Conservation (phyloP, 192 early-diverging fungal species). For the Diversispora eburnea region DNA sequence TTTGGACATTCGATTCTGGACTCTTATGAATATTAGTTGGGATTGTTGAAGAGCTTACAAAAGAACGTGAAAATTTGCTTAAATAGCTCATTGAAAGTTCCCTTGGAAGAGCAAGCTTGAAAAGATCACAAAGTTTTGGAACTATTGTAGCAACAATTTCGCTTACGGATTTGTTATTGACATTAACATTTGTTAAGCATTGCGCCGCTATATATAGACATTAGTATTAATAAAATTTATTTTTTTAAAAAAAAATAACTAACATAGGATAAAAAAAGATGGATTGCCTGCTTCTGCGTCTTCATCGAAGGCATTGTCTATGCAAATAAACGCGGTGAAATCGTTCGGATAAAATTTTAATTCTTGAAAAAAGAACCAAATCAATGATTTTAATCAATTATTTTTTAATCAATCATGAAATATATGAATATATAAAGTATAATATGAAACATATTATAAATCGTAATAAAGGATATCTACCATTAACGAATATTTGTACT, state of each 20-base stretch:
- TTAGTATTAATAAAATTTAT: neutral
- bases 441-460: neutral
- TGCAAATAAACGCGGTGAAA: slow-evolving; percentile 30
- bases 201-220: slow-evolving; percentile 3
- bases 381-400: neutral
- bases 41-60: neutral
- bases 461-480: slow-evolving; percentile 1
- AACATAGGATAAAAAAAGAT: neutral
- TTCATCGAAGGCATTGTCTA: slow-evolving; percentile 20
- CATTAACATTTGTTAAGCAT: slow-evolving; percentile 10
- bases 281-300: slow-evolving; percentile 19
- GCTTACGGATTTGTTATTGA: slow-evolving; percentile 22
- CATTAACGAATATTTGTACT: slow-evolving; percentile 26
- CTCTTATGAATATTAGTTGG: neutral
- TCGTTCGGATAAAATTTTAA: slow-evolving; percentile 24
- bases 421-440: neutral
- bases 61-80: neutral
- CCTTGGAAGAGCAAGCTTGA: slow-evolving; percentile 16
- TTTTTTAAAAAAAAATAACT: neutral
- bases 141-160: slow-evolving; percentile 23
- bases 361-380: slow-evolving; percentile 8
- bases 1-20: neutral
- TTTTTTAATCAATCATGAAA: neutral
- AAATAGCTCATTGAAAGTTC: slow-evolving; percentile 16
- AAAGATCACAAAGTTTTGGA: slow-evolving; percentile 19